Base-by-base conservation (phyloP, 371 early-diverging fungal species). In the Saksenaea vasiformis region DNA sequence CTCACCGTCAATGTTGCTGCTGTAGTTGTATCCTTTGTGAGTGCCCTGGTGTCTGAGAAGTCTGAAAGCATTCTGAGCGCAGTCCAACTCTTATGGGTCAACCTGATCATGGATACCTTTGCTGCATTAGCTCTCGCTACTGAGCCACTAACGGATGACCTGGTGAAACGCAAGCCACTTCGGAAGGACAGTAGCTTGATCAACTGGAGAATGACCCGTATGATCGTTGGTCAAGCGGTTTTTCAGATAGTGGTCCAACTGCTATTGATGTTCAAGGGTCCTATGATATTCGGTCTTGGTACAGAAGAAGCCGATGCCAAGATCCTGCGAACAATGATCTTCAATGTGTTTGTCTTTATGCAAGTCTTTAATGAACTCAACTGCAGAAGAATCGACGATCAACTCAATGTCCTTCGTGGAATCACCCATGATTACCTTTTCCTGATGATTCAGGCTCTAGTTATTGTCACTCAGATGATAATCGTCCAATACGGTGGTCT, bases 61-160 rank as follows among this genome's bases (percentile, higher is more conserved):
- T 96, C 96, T 28, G 95, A 95, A 79, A 95, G 95, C 79, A 86
- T 97, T 7, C 76, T 98, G 64, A 94, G 93, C 58, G 95, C 98
- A 11, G 95, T 96, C 19, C 97, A 97, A 76, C 78, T 98, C 14
- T 78, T 98, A 54, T 97, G 96, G 96, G 95, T 96, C 56, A 98
- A 98, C 73, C 74, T 98, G 70, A 95, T 98, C 17, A 97, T 97
- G 31, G 97, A 97, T 75, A 96, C 96, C 11, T 85, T 96, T 61
- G 97, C 98, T 9, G 98, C 98, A 19, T 91, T 95, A 3, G 95
- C 97, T 4, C 87, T 98, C 37, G 97, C 97, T 19, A 95, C 97
- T 76, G 95, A 98, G 76, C 96, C 96, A 14, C 85, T 94, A 5
- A 95, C 95, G 67, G 82, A 93, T 59, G 91, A 88, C 15, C 87